Base-by-base conservation (phyloP, 192 early-diverging fungal species). In the Backusella westeae region DNA sequence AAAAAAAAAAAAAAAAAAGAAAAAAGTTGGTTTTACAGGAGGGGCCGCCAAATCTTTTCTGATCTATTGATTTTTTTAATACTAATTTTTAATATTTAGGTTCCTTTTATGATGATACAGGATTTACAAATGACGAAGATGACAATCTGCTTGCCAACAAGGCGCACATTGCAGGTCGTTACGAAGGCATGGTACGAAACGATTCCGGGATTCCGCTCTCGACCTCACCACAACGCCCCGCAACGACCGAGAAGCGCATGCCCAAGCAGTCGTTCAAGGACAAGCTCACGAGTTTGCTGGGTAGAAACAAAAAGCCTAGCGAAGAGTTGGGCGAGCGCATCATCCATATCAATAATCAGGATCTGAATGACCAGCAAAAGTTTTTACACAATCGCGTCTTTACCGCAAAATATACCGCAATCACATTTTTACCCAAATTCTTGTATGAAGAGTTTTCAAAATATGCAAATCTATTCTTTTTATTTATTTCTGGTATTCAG, bases 381-480 rank as follows among this genome's bases (percentile, higher is more conserved):
- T 99, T 90, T 76, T 83, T 96, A 34, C 94, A 96, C 85, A 99
- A 99, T 83, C 83, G 89, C 32, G 93, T 99, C 72, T 95, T 94
- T 41, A 98, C 98, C 8, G 93, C 95, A 77, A 99, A 99, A 86
- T 99, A 99, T 87, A 98, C 94, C 82, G 52, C 90, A 26, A 71
- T 93, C 21, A 94, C 96, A 19, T 99, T 99, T 74, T 70, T 99
- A 59, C 95, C 95, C 73, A 96, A 95, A 87, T 98, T 98, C 80
- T 85, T 99, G 65, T 93, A 92, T 71, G 97, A 98, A 85, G 96
- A 99, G 89, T 99, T 99, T 78, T 94, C 93, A 68, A 97, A 97
- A 85, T 98, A 98, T 85, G 98, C 98, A 71, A 99, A 99, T 85
- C 81, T 98, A 80, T 99, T 98, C 80, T 99, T 99, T 89, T 84